These are phyloP conservation scores for Petasospora fabianii DNA, from an alignment of 1,139 yeast genomes.

Conservation along the genomic window DNA sequence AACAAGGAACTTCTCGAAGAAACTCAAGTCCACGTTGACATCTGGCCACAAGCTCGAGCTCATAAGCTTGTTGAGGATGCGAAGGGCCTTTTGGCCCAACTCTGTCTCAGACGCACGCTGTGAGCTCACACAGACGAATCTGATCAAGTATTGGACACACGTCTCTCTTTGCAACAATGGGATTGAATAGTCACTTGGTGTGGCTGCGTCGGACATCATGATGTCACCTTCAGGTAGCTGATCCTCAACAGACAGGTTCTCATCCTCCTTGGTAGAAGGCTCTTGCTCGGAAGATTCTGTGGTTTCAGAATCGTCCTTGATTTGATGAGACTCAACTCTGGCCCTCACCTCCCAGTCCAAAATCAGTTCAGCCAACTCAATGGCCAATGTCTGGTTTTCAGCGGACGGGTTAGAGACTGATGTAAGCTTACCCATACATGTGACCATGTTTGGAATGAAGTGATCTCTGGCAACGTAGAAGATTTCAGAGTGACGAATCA, in stretches of 20 bases:
- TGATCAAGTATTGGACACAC: slow-evolving; percentile 82
- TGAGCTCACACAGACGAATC: slow-evolving; percentile 85
- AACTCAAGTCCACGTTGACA: slow-evolving; percentile 75
- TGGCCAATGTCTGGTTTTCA: slow-evolving; percentile 82
- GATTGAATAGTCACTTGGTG: slow-evolving; percentile 44
- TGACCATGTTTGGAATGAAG: slow-evolving; percentile 80
- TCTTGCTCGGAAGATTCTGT: slow-evolving; percentile 15
- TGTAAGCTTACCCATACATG: slow-evolving; percentile 94
- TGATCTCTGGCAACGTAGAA: slow-evolving; percentile 87
- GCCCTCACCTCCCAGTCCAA: slow-evolving; percentile 73
- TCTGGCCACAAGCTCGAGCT: slow-evolving; percentile 82
- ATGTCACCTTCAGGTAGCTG: slow-evolving; percentile 10
- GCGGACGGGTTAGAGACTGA: slow-evolving; percentile 74
- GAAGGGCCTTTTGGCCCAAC: slow-evolving; percentile 76
- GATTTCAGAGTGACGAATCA: slow-evolving; percentile 79
- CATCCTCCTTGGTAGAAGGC: slow-evolving; percentile 18
- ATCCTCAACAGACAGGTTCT: slow-evolving; percentile 15
- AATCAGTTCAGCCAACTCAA: slow-evolving; percentile 83
- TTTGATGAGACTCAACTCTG: slow-evolving; percentile 19
- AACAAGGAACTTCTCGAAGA: slow-evolving; percentile 81
- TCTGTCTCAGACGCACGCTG: slow-evolving; percentile 84
- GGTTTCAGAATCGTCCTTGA: slow-evolving; percentile 4
- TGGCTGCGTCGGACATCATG: slow-evolving; percentile 23
- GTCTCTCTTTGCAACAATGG: slow-evolving; percentile 86
- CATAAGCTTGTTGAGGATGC: slow-evolving; percentile 67